Percentiles rank a stretch among this genome's conserved stretches.
These are phyloP conservation scores for Chytriomyces confervae DNA, from an alignment of 192 early-diverging fungal species.

Conservation along the genomic window DNA sequence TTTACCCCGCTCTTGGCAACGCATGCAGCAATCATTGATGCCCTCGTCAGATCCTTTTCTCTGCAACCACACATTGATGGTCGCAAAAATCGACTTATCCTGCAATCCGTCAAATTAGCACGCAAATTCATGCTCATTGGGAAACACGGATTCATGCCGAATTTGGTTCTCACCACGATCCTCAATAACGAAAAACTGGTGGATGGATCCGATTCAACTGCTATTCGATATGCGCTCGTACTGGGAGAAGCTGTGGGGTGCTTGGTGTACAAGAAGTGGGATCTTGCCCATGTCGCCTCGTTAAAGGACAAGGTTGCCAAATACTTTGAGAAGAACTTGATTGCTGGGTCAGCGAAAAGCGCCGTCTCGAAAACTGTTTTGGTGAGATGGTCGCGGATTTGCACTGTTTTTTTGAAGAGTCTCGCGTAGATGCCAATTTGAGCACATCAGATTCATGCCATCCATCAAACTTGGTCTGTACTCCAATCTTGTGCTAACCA, in stretches of 20 bases:
- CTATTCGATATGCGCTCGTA: neutral
- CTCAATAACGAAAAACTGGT: conserved; percentile 12
- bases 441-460: conserved; percentile 31
- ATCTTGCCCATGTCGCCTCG: conserved; percentile 35
- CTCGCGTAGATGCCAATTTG: neutral
- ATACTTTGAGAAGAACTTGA: conserved; percentile 62
- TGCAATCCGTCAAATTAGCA: conserved; percentile 50
- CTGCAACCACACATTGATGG: neutral
- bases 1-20: neutral
- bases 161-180: conserved; percentile 9
- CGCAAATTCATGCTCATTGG: conserved; percentile 28
- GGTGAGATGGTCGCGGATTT: conserved; percentile 42
- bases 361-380: conserved; percentile 50
- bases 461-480: neutral
- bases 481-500: neutral
- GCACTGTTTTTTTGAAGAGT: neutral
- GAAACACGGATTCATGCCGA: conserved; percentile 31
- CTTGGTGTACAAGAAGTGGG: conserved; percentile 22
- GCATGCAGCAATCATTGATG: conserved; percentile 1
- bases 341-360: conserved; percentile 56
- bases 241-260: conserved; percentile 17
- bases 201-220: conserved; percentile 19
- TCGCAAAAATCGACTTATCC: conserved; percentile 59
- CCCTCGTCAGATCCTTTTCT: neutral
- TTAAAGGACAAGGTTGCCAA: conserved; percentile 58